These are phyloP conservation scores for Ajuga chamaepitys DNA, from an alignment of 257 asterid genomes.

Conservation along the genomic window DNA sequence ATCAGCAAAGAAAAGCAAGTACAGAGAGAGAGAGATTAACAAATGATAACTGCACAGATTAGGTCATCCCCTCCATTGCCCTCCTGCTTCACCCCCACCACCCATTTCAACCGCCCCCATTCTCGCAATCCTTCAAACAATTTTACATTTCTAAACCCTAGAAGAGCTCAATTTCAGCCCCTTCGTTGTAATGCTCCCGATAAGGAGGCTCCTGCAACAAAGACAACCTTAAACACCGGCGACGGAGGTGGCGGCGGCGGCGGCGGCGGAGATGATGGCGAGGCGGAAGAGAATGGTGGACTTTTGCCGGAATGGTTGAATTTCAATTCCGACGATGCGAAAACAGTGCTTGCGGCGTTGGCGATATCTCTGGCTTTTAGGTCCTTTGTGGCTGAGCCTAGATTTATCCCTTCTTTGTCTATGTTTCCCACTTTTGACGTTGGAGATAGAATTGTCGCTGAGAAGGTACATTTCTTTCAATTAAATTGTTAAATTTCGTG, in stretches of 20 bases:
- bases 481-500: background rate
- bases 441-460: conserved; percentile 92
- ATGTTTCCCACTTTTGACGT: conserved; percentile 95
- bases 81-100: conserved; percentile 12
- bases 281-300: conserved; percentile 38
- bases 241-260: conserved; percentile 48
- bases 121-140: conserved; percentile 19
- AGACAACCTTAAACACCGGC: conserved; percentile 31
- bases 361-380: conserved; percentile 79
- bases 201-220: conserved; percentile 40
- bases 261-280: conserved; percentile 51
- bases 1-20: background rate
- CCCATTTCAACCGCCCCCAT: conserved; percentile 21
- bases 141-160: conserved; percentile 12
- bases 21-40: background rate
- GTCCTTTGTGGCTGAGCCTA: conserved; percentile 89
- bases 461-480: conserved; percentile 44
- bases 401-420: conserved; percentile 88
- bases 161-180: conserved; percentile 22
- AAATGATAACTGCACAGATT: conserved; percentile 35
- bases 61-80: conserved; percentile 28
- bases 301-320: conserved; percentile 77
- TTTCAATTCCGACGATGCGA: conserved; percentile 69
- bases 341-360: conserved; percentile 71
- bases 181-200: conserved; percentile 39